Evolutionary conservation across 805 yeast genomes (phyloP).

Genomic region (Debaryomyces tyrocola): DNA sequence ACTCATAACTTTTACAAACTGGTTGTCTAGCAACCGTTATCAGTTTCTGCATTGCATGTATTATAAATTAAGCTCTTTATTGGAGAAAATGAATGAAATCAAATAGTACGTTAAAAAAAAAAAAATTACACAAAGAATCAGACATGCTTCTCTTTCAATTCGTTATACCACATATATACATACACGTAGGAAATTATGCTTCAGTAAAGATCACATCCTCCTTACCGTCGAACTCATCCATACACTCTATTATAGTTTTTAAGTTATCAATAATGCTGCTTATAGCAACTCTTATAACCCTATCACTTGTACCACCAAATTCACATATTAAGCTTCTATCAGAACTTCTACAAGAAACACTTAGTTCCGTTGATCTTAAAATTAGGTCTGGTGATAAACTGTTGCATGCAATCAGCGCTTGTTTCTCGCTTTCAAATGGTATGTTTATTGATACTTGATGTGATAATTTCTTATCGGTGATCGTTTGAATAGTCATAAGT

Average conservation of each 20-base stretch:
- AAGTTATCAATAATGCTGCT: slow-evolving; percentile 77
- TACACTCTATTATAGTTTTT: slow-evolving; percentile 74
- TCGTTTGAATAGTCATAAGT: background rate
- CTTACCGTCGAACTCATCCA: slow-evolving; percentile 63
- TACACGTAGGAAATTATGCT: background rate
- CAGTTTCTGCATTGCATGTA: too few relatives aligned
- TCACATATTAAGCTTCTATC: slow-evolving; percentile 40
- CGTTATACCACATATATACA: background rate
- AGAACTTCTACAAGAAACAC: slow-evolving; percentile 41
- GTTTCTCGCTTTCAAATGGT: slow-evolving; percentile 60
- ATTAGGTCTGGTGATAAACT: slow-evolving; percentile 78
- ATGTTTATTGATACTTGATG: slow-evolving; percentile 41
- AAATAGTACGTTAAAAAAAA: too few relatives aligned
- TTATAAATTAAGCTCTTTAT: too few relatives aligned
- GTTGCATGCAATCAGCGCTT: slow-evolving; percentile 63
- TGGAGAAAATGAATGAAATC: too few relatives aligned
- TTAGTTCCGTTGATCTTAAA: slow-evolving; percentile 66
- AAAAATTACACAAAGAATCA: too few relatives aligned
- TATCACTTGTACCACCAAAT: slow-evolving; percentile 65
- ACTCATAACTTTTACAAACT: background rate
- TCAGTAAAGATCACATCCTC: slow-evolving; percentile 19
- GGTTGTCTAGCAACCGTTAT: too few relatives aligned
- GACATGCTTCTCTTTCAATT: too few relatives aligned
- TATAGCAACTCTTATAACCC: slow-evolving; percentile 81
- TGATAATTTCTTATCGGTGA: background rate